Evolutionary conservation across 2,329 filamentous ascomycete species (phyloP).

Genomic region (Seiridium cupressi): DNA sequence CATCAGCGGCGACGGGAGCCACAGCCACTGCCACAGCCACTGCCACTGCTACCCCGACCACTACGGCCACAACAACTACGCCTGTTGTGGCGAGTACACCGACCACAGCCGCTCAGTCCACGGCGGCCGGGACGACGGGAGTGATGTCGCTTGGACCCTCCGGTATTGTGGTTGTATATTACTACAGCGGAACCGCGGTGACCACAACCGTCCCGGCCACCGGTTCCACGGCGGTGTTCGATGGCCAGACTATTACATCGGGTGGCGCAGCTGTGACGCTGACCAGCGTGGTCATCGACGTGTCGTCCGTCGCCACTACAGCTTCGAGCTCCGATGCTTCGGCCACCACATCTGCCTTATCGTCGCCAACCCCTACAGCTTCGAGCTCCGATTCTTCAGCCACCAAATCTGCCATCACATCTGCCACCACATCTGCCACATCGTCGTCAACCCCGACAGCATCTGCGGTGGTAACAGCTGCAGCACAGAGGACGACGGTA

Average conservation of each 20-base stretch:
- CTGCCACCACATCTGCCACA: background rate
- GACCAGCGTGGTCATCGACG: conserved; percentile 3
- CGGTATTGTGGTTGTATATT: conserved; percentile 10
- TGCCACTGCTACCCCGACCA: conserved; percentile 6
- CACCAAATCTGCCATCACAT: background rate
- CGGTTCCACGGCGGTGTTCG: conserved; percentile 2
- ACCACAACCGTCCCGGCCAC: conserved; percentile 7
- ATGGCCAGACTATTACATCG: background rate
- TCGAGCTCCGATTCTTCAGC: background rate
- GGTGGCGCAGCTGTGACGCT: conserved; percentile 8
- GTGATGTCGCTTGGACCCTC: conserved; percentile 2
- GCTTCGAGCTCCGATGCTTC: no score
- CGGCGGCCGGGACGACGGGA: background rate
- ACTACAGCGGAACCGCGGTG: conserved; percentile 10
- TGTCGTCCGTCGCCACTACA: background rate
- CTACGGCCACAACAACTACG: conserved; percentile 4
- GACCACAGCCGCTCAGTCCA: background rate
- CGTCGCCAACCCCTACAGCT: no score
- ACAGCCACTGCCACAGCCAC: conserved; percentile 9
- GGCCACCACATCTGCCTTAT: no score
- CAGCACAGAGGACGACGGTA: background rate
- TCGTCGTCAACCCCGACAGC: conserved; percentile 3
- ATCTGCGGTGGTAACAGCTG: conserved; percentile 8
- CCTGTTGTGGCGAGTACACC: background rate
- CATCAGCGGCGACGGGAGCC: conserved; percentile 14